A percentile compares a stretch with the other conserved stretches of the same genome.
Evolutionary conservation across 805 yeast genomes (phyloP).

Genomic region (Zygosaccharomyces rouxii): DNA sequence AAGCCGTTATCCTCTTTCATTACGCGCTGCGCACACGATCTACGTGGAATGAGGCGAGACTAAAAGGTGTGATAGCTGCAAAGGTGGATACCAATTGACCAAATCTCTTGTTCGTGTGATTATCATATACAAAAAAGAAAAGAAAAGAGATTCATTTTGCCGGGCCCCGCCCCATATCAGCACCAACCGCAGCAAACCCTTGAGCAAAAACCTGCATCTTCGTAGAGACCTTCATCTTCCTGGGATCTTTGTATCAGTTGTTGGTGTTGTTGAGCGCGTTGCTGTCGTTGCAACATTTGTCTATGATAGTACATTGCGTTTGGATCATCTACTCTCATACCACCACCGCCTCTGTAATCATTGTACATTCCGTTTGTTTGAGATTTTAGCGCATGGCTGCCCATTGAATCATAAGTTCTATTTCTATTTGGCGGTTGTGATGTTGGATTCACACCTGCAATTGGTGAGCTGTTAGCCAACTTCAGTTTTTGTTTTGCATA

Average conservation of each 20-base stretch:
- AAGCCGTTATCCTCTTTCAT: slow-evolving; percentile 4
- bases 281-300: slow-evolving; percentile 13
- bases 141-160: neutral
- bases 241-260: slow-evolving; percentile 12
- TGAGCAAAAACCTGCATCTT: slow-evolving; percentile 18
- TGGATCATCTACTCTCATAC: slow-evolving; percentile 8
- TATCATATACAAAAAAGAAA: neutral
- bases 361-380: slow-evolving; percentile 7
- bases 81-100: neutral
- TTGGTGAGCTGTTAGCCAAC: slow-evolving; percentile 8
- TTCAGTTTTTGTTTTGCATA: slow-evolving; percentile 13
- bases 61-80: slow-evolving; percentile 4
- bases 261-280: slow-evolving; percentile 4
- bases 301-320: slow-evolving; percentile 11
- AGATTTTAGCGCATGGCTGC: slow-evolving; percentile 16
- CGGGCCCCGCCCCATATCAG: slow-evolving; percentile 8
- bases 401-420: slow-evolving; percentile 30
- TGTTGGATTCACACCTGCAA: slow-evolving; percentile 6
- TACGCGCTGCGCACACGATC: slow-evolving; percentile 22
- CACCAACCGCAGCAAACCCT: slow-evolving; percentile 24
- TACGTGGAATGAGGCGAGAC: slow-evolving; percentile 10
- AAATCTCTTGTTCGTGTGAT: neutral
- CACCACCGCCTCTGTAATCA: slow-evolving; percentile 9
- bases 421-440: slow-evolving; percentile 10
- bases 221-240: slow-evolving; percentile 7